Evolutionary conservation across 2,329 filamentous ascomycete genomes (phyloP).

Genomic region (Trichothecium sympodiale): DNA sequence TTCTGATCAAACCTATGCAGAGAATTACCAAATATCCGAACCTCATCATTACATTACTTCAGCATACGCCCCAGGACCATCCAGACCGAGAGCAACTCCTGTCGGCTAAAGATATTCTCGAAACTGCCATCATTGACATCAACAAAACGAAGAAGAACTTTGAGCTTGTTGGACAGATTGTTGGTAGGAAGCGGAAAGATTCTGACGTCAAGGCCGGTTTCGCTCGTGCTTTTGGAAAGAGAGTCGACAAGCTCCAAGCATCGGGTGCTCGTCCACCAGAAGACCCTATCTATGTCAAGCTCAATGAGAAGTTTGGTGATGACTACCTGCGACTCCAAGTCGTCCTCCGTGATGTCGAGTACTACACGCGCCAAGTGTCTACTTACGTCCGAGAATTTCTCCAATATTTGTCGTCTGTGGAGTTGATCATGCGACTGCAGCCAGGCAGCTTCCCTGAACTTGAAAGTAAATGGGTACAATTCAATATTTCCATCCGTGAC

Average conservation of each 20-base stretch:
- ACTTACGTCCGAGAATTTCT: constrained; percentile 74
- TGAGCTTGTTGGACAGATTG: constrained; percentile 82
- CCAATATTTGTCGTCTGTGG: constrained; percentile 70
- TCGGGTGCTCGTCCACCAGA: constrained; percentile 51
- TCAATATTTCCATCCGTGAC: constrained; percentile 78
- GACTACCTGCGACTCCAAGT: constrained; percentile 90
- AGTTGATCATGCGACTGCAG: constrained; percentile 64
- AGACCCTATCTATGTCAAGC: constrained; percentile 68
- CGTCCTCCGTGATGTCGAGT: constrained; percentile 86
- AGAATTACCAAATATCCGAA: constrained; percentile 89
- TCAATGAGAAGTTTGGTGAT: constrained; percentile 80
- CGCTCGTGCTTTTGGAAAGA: constrained; percentile 80
- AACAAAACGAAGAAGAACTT: constrained; percentile 95
- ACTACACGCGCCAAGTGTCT: constrained; percentile 72
- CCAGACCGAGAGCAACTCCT: constrained; percentile 63
- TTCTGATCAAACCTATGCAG: constrained; percentile 96
- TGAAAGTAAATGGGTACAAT: constrained; percentile 89
- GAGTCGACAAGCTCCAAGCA: constrained; percentile 73
- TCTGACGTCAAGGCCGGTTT: constrained; percentile 78
- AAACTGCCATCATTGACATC: constrained; percentile 69
- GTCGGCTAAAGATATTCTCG: constrained; percentile 38
- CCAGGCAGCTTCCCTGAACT: constrained; percentile 70
- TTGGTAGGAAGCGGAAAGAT: constrained; percentile 75
- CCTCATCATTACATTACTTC: constrained; percentile 67
- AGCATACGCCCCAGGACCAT: constrained; percentile 70